Evolutionary conservation across 1,284 basidiomycete species (phyloP), one percentile per base, ranked within the genome.

Genomic region (Papiliotrema flavescens): DNA sequence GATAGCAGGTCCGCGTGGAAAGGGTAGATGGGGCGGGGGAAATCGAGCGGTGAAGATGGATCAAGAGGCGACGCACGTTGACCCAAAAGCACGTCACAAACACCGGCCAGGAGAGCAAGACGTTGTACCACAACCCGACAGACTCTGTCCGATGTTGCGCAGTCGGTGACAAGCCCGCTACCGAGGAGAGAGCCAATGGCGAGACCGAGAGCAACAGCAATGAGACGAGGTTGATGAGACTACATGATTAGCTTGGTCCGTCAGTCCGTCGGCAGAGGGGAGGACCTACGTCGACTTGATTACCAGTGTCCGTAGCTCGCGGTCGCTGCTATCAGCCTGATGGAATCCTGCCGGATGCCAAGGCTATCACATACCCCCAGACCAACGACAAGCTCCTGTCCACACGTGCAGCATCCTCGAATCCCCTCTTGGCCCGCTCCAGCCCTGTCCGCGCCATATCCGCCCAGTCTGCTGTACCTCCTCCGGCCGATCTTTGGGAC

Each of bases 211-310:
- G 65, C 5, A 71, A 59, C 11, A 73, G 35, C 2, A 78, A 64
- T 8, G 73, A 72, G 13, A 77, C 63, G 34, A 74, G 61, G 62
- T 78, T 78, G 62, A 78, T 69, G n/a, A 75, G 55, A 3, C 75
- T 75, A 35, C 3, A 14, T 19, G 2, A 24, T 14, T 14, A 32
- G 26, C n/a, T 13, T 11, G 8, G 24, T 13, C 1, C 19, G 24
- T 34, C 24, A 5, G 1, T 22, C 23, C 14, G n/a, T 24, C 9
- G 35, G 20, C n/a, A 26, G n/a, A 39, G 14, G 19, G 22, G 7
- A 67, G 67, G 56, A 53, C n/a, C n/a, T n/a, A 72, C 71, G 68
- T 71, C 17, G 71, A 68, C 44, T 75, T 76, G 35, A 75, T 49
- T 2, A 75, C 67, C 50, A 69, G 56, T 3, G 63, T 69, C 23